phyloP scores from a whole-genome alignment of 306 rosid genomes.

The Glycine latifolia region DNA sequence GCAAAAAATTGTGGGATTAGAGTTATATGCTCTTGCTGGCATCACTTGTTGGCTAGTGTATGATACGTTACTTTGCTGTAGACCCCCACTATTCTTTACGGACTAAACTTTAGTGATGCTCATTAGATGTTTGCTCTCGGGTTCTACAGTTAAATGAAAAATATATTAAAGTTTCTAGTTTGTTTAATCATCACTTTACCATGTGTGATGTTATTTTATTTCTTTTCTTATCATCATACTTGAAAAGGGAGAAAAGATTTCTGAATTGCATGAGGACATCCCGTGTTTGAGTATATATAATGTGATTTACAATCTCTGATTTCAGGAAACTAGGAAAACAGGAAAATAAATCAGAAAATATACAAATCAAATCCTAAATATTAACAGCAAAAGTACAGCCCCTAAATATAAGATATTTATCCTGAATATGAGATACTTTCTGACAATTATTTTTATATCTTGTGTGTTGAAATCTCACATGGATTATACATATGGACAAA shows the following conservation, averaged over 20 bases:
- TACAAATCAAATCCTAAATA: not conserved
- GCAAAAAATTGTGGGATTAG: slow-evolving; percentile 5
- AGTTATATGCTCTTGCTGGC: not conserved
- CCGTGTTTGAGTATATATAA: not conserved
- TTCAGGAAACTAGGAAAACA: not conserved
- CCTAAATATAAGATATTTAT: not conserved
- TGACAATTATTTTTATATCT: not conserved
- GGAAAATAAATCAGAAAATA: not conserved
- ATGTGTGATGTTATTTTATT: not conserved
- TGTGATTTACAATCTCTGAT: slow-evolving; percentile 1
- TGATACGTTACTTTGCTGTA: not conserved
- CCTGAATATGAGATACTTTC: not conserved
- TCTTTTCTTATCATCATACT: not conserved
- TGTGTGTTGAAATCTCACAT: not conserved
- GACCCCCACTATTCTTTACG: slow-evolving; percentile 6
- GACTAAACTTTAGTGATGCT: slow-evolving; percentile 18
- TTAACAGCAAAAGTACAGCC: not conserved
- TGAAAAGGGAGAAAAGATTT: slow-evolving; percentile 10
- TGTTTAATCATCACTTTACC: not conserved
- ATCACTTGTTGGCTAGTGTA: slow-evolving; percentile 18
- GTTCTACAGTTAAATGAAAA: not conserved
- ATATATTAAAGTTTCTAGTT: not conserved
- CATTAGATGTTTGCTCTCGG: not conserved
- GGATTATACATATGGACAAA: not conserved
- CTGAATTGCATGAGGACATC: not conserved